Conservation (phyloP, 495 filamentous ascomycete genomes). For the Staphylotrichum tortipilum region DNA sequence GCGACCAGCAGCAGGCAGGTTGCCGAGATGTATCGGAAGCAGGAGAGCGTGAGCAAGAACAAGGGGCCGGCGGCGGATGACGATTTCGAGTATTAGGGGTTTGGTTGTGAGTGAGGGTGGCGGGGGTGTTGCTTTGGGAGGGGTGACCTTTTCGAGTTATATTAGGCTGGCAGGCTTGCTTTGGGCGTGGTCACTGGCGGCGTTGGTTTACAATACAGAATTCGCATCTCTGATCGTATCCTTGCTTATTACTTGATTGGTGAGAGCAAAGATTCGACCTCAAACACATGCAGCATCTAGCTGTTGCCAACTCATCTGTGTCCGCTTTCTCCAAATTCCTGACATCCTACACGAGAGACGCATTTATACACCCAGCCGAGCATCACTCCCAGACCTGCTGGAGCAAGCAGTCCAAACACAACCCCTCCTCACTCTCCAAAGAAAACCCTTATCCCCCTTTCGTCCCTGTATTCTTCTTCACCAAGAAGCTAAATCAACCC, state of each 20-base stretch:
- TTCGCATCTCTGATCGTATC: no score
- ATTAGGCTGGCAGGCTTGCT: not conserved
- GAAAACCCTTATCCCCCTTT: not conserved
- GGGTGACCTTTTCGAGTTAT: not conserved
- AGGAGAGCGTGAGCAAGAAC: conserved; percentile 71
- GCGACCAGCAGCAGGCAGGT: conserved; percentile 77
- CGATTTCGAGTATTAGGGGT: conserved; percentile 87
- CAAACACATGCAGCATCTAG: no score
- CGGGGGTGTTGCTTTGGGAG: not conserved
- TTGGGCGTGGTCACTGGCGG: no score
- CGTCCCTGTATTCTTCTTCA: no score
- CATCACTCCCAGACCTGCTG: no score
- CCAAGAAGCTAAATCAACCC: conserved; percentile 15
- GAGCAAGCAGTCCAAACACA: not conserved
- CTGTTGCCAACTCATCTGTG: no score
- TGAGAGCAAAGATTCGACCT: no score
- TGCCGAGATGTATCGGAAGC: conserved; percentile 93
- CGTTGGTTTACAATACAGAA: no score
- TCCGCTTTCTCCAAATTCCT: no score
- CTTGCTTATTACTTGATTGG: no score
- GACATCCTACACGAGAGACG: no score
- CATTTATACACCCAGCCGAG: no score
- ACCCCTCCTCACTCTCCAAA: not conserved
- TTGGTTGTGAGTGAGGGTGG: not conserved
- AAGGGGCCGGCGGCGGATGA: conserved; percentile 84